Percentiles rank a stretch among this genome's conserved stretches.
Evolutionary conservation across 2,329 filamentous ascomycete species (phyloP).

Genomic region (Colletotrichum coccodes): DNA sequence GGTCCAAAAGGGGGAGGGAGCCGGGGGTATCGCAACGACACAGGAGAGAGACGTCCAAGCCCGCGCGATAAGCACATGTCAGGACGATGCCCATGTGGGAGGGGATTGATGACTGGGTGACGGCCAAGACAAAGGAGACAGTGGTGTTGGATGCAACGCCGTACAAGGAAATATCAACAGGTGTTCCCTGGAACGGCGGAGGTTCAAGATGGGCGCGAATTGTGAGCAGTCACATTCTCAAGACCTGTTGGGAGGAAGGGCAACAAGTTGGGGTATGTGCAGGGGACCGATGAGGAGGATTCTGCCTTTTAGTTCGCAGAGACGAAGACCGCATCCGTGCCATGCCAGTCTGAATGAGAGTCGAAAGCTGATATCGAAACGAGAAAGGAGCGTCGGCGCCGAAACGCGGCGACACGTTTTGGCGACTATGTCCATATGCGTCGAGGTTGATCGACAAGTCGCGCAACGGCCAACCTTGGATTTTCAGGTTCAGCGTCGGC

Average conservation of each 20-base stretch:
- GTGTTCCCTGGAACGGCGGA: conserved; percentile 15
- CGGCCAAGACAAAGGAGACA: neutral
- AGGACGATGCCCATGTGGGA: neutral
- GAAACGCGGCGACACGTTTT: neutral
- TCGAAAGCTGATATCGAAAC: neutral
- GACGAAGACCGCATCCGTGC: neutral
- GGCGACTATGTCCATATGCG: neutral
- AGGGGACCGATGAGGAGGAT: neutral
- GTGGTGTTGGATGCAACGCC: conserved; percentile 10
- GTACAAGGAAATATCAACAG: neutral
- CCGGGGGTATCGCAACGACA: neutral
- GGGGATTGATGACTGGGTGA: neutral
- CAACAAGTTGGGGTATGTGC: conserved; percentile 4
- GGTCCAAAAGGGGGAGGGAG: neutral
- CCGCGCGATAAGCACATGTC: conserved; percentile 22
- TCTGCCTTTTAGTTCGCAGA: neutral
- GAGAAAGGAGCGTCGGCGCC: conserved; percentile 6
- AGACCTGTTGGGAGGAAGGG: neutral
- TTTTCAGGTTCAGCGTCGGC: neutral
- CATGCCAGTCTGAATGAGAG: neutral
- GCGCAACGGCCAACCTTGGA: conserved; percentile 16
- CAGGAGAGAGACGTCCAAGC: neutral
- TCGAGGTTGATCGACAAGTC: conserved; percentile 15
- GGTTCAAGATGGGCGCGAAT: conserved; percentile 7
- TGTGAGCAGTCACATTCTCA: conserved; percentile 32